Base-by-base conservation (phyloP, 805 yeast genomes). In the Blastobotrys muscicola region DNA sequence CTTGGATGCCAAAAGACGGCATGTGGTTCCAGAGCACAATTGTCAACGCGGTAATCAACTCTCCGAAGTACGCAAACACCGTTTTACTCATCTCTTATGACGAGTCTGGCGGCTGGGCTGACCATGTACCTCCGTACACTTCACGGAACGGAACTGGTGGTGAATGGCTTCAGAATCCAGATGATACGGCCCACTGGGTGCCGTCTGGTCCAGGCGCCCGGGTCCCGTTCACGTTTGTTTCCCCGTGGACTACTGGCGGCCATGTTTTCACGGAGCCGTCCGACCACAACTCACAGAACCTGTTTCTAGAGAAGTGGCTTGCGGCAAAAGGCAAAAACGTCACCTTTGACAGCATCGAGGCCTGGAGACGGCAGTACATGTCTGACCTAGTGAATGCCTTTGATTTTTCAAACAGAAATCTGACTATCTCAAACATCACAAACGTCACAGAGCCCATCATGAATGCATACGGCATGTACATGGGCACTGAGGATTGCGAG, bases 101-200 rank as follows among this genome's bases (percentile, higher is more conserved):
- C 42, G 58, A 54, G 42, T 53, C 57, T 33, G 58, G 58, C 15
- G 58, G 57, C 37, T 54, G 44, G 41, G 57, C 56, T 15, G 58
- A 53, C 36, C 58, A 54, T 33, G 57, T 54, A 29, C 44, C 49
- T 10, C 58, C 56, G 8, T 51, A 48, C 43, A 38, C 50, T 8
- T 29, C 57, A 6, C 56, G 55, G n/a, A 48, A 51, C 36, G 55
- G 54, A n/a, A 51, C 54, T 12, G 41, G 42, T 6, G 55, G 53
- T n/a, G 58, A 54, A 32, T 54, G 58, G 58, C 33, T 44, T 39
- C 38, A 36, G n/a, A 51, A 53, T 41, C 52, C 52, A 29, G 43
- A 41, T 14, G 39, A 43, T 38, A 40, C 29, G 2, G 8, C 33
- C 13, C 34, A 41, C 26, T 26, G 36, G 29, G 50, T 52, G 33